phyloP scores from a whole-genome alignment of 495 filamentous ascomycete genomes.

The Talaromyces borbonicus region DNA sequence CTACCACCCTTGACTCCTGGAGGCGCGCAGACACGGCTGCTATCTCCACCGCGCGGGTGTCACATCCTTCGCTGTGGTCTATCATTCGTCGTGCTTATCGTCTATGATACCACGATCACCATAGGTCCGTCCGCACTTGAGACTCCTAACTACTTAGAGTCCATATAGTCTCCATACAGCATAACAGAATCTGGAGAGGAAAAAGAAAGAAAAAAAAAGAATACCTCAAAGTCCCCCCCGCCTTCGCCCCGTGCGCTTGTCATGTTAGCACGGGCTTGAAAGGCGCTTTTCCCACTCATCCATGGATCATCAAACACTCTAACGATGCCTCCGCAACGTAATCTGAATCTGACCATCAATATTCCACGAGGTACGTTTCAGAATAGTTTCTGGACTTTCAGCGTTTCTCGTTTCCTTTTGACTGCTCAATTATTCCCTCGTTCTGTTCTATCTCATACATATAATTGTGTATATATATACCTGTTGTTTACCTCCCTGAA shows the following conservation, averaged over 20 bases:
- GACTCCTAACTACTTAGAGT: no score
- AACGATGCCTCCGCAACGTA: conserved; percentile 2
- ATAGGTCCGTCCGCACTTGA: no score
- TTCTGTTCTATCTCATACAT: no score
- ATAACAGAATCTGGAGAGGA: no score
- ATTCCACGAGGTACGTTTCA: conserved; percentile 3
- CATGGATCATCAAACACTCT: conserved; percentile 3
- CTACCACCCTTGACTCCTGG: no score
- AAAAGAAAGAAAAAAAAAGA: no score
- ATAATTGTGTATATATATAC: not conserved
- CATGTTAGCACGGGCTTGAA: not conserved
- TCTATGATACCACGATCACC: no score
- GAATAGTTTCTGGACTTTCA: not conserved
- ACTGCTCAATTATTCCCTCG: not conserved
- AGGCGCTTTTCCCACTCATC: not conserved
- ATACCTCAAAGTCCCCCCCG: no score
- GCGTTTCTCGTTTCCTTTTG: not conserved
- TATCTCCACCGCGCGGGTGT: not conserved
- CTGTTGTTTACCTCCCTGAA: not conserved
- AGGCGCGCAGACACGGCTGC: not conserved
- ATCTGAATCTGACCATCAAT: conserved; percentile 3
- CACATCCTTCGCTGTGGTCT: not conserved
- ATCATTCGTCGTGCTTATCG: not conserved
- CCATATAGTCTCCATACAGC: no score
- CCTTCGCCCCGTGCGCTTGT: not conserved